These are phyloP conservation scores for Nakazawaea pomicola DNA, from an alignment of 805 yeast species.

Conservation along the genomic window DNA sequence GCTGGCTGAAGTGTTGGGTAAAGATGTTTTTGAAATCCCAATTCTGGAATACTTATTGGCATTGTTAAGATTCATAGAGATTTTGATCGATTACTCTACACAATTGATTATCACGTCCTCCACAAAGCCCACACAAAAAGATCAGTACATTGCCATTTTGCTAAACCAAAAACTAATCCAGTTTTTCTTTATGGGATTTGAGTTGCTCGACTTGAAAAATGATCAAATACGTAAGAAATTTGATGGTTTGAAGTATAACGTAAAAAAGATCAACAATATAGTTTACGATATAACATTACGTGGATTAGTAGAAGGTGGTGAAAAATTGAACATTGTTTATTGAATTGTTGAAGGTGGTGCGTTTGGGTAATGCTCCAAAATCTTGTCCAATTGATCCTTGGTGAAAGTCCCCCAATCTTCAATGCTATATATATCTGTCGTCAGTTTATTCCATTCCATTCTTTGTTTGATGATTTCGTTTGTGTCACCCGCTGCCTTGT, in stretches of 20 bases:
- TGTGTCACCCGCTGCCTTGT: conserved; percentile 37
- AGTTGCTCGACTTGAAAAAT: conserved; percentile 26
- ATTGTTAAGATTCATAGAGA: conserved; percentile 21
- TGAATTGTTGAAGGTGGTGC: conserved; percentile 33
- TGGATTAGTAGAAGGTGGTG: not conserved
- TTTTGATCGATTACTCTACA: conserved; percentile 24
- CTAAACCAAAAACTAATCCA: conserved; percentile 22
- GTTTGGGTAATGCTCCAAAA: conserved; percentile 46
- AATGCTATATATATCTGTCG: conserved; percentile 57
- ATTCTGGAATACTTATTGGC: conserved; percentile 19
- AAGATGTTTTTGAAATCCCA: not conserved
- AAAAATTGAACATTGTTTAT: not conserved
- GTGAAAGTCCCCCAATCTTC: conserved; percentile 53
- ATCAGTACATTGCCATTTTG: conserved; percentile 13
- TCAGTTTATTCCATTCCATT: conserved; percentile 65
- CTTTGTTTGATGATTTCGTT: conserved; percentile 45
- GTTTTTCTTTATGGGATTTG: conserved; percentile 24
- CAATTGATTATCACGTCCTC: conserved; percentile 21
- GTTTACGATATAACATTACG: conserved; percentile 22
- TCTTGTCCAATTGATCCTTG: conserved; percentile 29
- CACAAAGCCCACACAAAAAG: conserved; percentile 10
- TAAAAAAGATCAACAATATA: conserved; percentile 24
- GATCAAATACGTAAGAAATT: conserved; percentile 24
- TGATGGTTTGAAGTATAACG: conserved; percentile 27
- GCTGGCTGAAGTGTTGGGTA: not conserved